Evolutionary conservation across 1,139 yeast genomes (phyloP), one percentile per base, ranked within the genome.

Genomic region (Yamadazyma sp.): DNA sequence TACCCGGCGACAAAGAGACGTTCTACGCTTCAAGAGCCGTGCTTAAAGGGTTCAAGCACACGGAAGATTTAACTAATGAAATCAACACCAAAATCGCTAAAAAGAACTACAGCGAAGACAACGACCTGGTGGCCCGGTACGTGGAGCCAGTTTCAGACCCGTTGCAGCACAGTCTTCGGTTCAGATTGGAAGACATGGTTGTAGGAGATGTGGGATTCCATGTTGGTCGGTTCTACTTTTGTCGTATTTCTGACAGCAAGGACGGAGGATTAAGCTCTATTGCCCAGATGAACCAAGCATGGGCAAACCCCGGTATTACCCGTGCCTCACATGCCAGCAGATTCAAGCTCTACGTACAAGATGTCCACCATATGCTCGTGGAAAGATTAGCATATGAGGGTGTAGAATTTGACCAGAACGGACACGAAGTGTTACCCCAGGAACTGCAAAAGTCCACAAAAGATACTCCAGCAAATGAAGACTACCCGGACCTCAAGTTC

Each of bases 331-430:
- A 53, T 14, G 67, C 73, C 0, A 64, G 77, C 1, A 48, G 57
- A 12, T 75, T 75, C 54, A 73, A 70, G 38, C 49, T 75, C n/a
- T 74, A 71, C 40, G 78, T 73, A n/a, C 73, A 74, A 45, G 80
- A 75, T 53, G 66, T 71, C 1, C 62, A 69, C 37, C 53, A 57
- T 20, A 59, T 68, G 61, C 50, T 73, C 18, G 45, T 50, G 1
- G 59, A 59, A 5, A 50, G 62, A 1, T 53, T 70, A 11, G 38
- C 48, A 1, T 45, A 40, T 2, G 62, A 55, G 34, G 76, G 75
- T 0, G 50, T 67, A 4, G 73, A 69, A 38, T 68, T 68, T 42
- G 61, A 63, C 46, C 54, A 45, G 2, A 35, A 49, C 3, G 71
- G 68, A 0, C 47, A 61, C 1, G 71, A 64, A 40, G 51, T 64